Percentiles rank a stretch among this genome's conserved stretches.
These are phyloP conservation scores for Gastrolobium villosum DNA, from an alignment of 306 rosid species.

Conservation along the genomic window DNA sequence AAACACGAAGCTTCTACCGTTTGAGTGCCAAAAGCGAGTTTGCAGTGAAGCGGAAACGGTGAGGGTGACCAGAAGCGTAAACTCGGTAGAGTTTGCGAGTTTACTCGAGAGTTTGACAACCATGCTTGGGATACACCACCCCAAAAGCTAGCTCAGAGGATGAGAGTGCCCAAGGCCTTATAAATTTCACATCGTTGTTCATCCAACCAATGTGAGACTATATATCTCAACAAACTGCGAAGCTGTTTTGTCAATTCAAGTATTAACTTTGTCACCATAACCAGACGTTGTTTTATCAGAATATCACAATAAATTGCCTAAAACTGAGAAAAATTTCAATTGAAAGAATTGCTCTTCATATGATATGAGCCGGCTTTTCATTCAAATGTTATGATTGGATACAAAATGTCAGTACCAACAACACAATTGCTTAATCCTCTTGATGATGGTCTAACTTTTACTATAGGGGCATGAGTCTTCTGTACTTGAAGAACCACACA, in stretches of 20 bases:
- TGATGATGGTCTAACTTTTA: slow-evolving; percentile 39
- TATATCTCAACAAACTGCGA: too few species aligned
- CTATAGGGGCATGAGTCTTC: slow-evolving; percentile 98
- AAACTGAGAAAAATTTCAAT: slow-evolving; percentile 48
- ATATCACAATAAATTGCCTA: slow-evolving; percentile 32
- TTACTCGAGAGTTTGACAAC: too few species aligned
- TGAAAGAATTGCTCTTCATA: slow-evolving; percentile 50
- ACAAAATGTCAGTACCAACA: slow-evolving; percentile 15
- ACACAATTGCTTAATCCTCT: slow-evolving; percentile 31
- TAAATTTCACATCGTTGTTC: too few species aligned
- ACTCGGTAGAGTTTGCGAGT: too few species aligned
- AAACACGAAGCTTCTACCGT: too few species aligned
- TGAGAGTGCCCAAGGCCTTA: too few species aligned
- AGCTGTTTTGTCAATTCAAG: slow-evolving; percentile 33
- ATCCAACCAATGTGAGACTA: too few species aligned
- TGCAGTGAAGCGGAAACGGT: too few species aligned
- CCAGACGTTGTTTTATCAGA: slow-evolving; percentile 32
- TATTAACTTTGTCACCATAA: slow-evolving; percentile 6
- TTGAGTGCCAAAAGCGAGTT: too few species aligned
- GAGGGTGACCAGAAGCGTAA: too few species aligned
- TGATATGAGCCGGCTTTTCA: slow-evolving; percentile 36
- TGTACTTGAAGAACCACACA: slow-evolving; percentile 94
- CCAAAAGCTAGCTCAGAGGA: too few species aligned
- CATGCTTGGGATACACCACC: too few species aligned
- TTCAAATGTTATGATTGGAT: slow-evolving; percentile 31